Evolutionary conservation across 228 moss, liverwort and hornwort genomes (phyloP).

Genomic region (Sphagnum magellanicum): DNA sequence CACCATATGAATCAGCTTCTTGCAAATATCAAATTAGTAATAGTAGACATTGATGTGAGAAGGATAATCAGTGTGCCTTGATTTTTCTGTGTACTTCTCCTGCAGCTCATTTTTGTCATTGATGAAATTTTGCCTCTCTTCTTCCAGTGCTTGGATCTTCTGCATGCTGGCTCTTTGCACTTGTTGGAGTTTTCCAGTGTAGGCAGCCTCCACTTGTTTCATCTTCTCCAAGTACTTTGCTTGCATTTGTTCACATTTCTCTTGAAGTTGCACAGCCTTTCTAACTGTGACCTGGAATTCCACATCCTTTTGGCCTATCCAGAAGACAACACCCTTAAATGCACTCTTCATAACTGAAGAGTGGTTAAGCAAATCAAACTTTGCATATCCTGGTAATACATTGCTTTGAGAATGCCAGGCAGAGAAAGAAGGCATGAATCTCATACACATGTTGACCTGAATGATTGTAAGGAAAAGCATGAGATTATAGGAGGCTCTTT

Average conservation of each 20-base stretch:
- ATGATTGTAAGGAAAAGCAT: no score
- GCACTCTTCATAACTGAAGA: conserved; percentile 69
- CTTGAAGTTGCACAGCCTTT: conserved; percentile 77
- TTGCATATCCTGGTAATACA: no score
- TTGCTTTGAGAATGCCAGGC: no score
- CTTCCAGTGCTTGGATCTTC: conserved; percentile 65
- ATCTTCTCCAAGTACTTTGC: conserved; percentile 69
- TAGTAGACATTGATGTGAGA: no score
- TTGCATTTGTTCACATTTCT: conserved; percentile 92
- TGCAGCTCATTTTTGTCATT: conserved; percentile 89
- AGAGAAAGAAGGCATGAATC: no score
- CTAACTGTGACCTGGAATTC: conserved; percentile 81
- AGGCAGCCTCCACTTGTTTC: conserved; percentile 77
- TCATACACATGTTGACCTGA: no score
- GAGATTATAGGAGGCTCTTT: no score
- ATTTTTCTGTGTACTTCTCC: conserved; percentile 92
- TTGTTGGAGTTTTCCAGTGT: conserved; percentile 76
- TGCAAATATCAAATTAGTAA: no score
- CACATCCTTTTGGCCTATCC: conserved; percentile 97
- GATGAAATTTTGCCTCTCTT: conserved; percentile 58
- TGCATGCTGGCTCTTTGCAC: conserved; percentile 81
- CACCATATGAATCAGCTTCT: no score
- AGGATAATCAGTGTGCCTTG: conserved; percentile 25
- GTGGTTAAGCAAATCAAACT: no score
- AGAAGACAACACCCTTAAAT: conserved; percentile 90